A percentile compares a stretch with the other conserved stretches of the same genome.
Evolutionary conservation across 345 rosid species (phyloP).

Genomic region (Salix caprea): DNA sequence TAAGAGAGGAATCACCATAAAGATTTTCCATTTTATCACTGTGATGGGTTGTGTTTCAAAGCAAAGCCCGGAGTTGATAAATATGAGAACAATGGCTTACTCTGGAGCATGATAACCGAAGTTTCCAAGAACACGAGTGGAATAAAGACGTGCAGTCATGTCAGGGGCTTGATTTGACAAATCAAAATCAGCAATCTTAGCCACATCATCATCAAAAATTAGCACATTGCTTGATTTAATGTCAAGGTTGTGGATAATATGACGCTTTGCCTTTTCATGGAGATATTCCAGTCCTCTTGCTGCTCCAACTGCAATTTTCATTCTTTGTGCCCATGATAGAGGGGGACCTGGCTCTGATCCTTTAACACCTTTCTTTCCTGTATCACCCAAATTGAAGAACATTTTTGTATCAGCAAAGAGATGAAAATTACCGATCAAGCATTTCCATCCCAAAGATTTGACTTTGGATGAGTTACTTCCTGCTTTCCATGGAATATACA

Average conservation of each 20-base stretch:
- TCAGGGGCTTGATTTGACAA: slow-evolving; percentile 91
- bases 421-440: too few relatives aligned
- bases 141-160: slow-evolving; percentile 81
- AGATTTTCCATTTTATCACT: not conserved
- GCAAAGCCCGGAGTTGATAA: too few relatives aligned
- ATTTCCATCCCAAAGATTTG: too few relatives aligned
- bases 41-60: too few relatives aligned
- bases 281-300: slow-evolving; percentile 90
- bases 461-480: too few relatives aligned
- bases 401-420: not conserved
- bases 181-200: slow-evolving; percentile 91
- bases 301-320: slow-evolving; percentile 84
- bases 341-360: slow-evolving; percentile 79
- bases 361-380: slow-evolving; percentile 66
- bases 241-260: slow-evolving; percentile 63
- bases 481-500: too few relatives aligned
- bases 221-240: slow-evolving; percentile 85
- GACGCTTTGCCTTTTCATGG: slow-evolving; percentile 80
- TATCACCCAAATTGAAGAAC: not conserved
- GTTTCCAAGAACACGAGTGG: slow-evolving; percentile 93
- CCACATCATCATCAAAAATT: slow-evolving; percentile 73
- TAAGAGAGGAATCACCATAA: too few relatives aligned
- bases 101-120: slow-evolving; percentile 99
- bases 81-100: slow-evolving; percentile 34
- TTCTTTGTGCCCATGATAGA: slow-evolving; percentile 81